A percentile compares a stretch with the other conserved stretches of the same genome.
These are phyloP conservation scores for Osmozyma mogii DNA, from an alignment of 805 yeast genomes.

Conservation along the genomic window DNA sequence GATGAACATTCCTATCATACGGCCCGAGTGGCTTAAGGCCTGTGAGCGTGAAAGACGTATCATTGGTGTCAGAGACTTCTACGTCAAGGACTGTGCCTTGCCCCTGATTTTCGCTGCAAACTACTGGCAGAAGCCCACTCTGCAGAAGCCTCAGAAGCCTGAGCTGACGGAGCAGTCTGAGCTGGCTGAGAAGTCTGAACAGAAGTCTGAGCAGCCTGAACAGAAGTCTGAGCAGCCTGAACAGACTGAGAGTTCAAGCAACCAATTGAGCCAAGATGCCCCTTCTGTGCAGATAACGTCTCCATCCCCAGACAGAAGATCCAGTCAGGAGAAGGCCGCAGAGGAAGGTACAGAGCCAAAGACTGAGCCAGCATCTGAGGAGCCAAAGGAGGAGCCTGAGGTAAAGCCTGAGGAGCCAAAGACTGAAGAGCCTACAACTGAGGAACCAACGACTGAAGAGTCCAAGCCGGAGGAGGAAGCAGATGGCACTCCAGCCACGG, in stretches of 20 bases:
- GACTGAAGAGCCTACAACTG: slow-evolving; percentile 3
- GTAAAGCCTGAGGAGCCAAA: not conserved
- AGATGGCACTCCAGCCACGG: not conserved
- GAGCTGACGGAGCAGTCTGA: slow-evolving; percentile 2
- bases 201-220: slow-evolving; percentile 1
- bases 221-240: slow-evolving; percentile 2
- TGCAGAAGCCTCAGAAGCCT: slow-evolving; percentile 1
- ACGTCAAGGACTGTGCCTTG: slow-evolving; percentile 47
- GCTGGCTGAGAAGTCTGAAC: not conserved
- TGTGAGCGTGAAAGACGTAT: slow-evolving; percentile 84
- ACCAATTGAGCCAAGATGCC: not conserved
- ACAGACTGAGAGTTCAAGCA: too few species aligned
- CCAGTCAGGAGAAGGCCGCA: slow-evolving; percentile 1
- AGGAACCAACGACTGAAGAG: slow-evolving; percentile 6
- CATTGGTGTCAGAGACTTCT: slow-evolving; percentile 87
- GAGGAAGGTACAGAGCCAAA: slow-evolving; percentile 2
- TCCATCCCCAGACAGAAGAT: slow-evolving; percentile 1
- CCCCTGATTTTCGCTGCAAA: slow-evolving; percentile 36
- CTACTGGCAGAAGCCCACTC: slow-evolving; percentile 24
- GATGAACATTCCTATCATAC: slow-evolving; percentile 82
- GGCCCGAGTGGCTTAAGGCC: slow-evolving; percentile 96
- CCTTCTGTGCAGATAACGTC: slow-evolving; percentile 1
- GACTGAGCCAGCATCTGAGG: not conserved
- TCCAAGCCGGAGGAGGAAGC: slow-evolving; percentile 9
- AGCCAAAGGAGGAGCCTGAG: slow-evolving; percentile 8